Evolutionary conservation across 257 asterid species (phyloP).

Genomic region (Coffea eugenioides): DNA sequence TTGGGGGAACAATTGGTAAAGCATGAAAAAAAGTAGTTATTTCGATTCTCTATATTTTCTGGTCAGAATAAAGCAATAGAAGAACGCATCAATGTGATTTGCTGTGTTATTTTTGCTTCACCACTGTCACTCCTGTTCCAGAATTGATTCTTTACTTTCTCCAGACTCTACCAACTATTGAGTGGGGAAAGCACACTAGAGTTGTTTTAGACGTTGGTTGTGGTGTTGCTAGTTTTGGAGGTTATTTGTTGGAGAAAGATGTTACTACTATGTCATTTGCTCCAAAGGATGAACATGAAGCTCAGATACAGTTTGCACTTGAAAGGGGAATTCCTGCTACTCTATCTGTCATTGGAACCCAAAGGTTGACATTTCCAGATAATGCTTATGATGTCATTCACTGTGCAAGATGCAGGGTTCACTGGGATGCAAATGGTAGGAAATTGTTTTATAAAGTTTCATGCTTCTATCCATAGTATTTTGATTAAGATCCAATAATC

Average conservation of each 20-base stretch:
- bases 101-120: not conserved
- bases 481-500: conserved; percentile 10
- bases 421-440: conserved; percentile 93
- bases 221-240: conserved; percentile 99
- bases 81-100: not conserved
- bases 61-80: not conserved
- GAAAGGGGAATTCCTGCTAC: conserved; percentile 94
- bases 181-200: conserved; percentile 82
- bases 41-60: not conserved
- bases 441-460: conserved; percentile 15
- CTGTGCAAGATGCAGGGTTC: conserved; percentile 97
- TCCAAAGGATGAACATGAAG: conserved; percentile 99
- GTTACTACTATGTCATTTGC: conserved; percentile 93
- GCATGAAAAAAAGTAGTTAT: not conserved
- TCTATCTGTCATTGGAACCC: conserved; percentile 88
- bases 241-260: conserved; percentile 70
- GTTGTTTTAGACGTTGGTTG: conserved; percentile 93
- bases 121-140: not conserved
- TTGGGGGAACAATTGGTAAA: not conserved
- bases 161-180: conserved; percentile 64
- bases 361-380: conserved; percentile 76
- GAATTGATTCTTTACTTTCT: conserved; percentile 15
- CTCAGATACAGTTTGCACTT: conserved; percentile 97
- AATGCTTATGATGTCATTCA: conserved; percentile 80
- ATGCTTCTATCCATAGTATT: conserved; percentile 3